phyloP scores from a whole-genome alignment of 805 yeast species.

The Kregervanrija pseudodelftensis region DNA sequence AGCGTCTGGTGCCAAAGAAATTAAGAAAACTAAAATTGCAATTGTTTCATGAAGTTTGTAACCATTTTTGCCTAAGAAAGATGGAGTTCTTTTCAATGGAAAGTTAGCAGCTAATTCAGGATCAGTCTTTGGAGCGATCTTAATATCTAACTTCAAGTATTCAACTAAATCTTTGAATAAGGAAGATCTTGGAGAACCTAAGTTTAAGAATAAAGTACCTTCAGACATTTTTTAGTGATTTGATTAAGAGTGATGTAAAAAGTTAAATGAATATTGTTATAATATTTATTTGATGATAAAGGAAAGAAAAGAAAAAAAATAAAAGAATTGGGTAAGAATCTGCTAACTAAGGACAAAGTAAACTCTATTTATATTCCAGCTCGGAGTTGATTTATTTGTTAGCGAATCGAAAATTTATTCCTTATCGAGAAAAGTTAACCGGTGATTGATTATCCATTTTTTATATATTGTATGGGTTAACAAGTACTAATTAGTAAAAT shows the following conservation, averaged over 20 bases:
- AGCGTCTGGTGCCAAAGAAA: conserved; percentile 28
- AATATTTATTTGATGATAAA: too few relatives aligned
- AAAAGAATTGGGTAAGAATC: too few relatives aligned
- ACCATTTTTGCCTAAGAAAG: conserved; percentile 57
- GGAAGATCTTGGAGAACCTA: conserved; percentile 26
- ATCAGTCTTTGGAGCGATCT: conserved; percentile 31
- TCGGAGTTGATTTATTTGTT: too few relatives aligned
- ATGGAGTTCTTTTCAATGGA: conserved; percentile 58
- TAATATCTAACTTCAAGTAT: conserved; percentile 48
- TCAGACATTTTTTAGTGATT: conserved; percentile 12
- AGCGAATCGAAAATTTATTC: too few relatives aligned
- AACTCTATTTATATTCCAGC: too few relatives aligned
- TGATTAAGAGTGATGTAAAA: background rate
- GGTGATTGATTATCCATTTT: too few relatives aligned
- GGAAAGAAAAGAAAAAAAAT: too few relatives aligned
- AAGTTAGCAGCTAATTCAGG: conserved; percentile 40
- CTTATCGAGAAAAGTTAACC: too few relatives aligned
- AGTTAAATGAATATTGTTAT: too few relatives aligned
- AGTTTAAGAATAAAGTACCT: conserved; percentile 6
- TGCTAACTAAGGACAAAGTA: too few relatives aligned
- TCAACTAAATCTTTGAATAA: conserved; percentile 43
- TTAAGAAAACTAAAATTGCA: conserved; percentile 45
- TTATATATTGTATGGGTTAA: too few relatives aligned
- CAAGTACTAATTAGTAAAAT: too few relatives aligned
- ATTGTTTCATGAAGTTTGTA: conserved; percentile 57